Evolutionary conservation across 2,329 filamentous ascomycete species (phyloP).

Genomic region (Colletotrichum sp.): DNA sequence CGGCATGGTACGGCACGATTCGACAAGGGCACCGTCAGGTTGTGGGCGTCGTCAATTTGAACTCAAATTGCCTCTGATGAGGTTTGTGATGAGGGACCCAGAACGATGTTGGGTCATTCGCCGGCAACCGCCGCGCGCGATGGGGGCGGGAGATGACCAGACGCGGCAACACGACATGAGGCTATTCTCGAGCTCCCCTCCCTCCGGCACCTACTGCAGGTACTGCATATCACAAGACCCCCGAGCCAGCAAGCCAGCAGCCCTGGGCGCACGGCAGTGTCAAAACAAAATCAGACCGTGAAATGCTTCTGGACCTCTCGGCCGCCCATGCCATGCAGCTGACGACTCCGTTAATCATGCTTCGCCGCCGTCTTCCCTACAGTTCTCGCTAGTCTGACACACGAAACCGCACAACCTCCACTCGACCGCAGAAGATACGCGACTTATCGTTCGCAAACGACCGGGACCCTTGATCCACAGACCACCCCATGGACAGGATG

Average conservation of each 20-base stretch:
- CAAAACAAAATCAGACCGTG: slow-evolving; percentile 7
- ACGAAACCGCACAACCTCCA: slow-evolving; percentile 23
- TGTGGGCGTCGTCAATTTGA: slow-evolving; percentile 15
- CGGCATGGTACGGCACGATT: slow-evolving; percentile 1
- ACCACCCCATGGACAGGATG: slow-evolving; percentile 15
- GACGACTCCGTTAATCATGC: slow-evolving; percentile 23
- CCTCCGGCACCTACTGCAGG: background rate
- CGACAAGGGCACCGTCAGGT: background rate
- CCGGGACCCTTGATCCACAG: slow-evolving; percentile 27
- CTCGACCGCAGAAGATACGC: slow-evolving; percentile 18
- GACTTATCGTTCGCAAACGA: slow-evolving; percentile 16
- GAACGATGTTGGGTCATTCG: background rate
- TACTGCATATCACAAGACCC: background rate
- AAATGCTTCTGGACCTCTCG: slow-evolving; percentile 2
- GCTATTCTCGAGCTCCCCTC: slow-evolving; percentile 53
- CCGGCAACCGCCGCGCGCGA: slow-evolving; percentile 21
- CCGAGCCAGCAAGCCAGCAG: background rate
- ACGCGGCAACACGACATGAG: slow-evolving; percentile 42
- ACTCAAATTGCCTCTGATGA: slow-evolving; percentile 13
- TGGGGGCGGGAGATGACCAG: slow-evolving; percentile 33
- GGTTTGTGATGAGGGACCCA: slow-evolving; percentile 2
- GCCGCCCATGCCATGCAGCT: slow-evolving; percentile 8
- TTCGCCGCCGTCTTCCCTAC: slow-evolving; percentile 20
- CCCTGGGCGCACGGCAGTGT: slow-evolving; percentile 20
- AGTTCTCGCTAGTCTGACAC: slow-evolving; percentile 24